A percentile compares a stretch with the other conserved stretches of the same genome.
phyloP scores from a whole-genome alignment of 2,329 filamentous ascomycete species.

The Fonsecaea nubica region DNA sequence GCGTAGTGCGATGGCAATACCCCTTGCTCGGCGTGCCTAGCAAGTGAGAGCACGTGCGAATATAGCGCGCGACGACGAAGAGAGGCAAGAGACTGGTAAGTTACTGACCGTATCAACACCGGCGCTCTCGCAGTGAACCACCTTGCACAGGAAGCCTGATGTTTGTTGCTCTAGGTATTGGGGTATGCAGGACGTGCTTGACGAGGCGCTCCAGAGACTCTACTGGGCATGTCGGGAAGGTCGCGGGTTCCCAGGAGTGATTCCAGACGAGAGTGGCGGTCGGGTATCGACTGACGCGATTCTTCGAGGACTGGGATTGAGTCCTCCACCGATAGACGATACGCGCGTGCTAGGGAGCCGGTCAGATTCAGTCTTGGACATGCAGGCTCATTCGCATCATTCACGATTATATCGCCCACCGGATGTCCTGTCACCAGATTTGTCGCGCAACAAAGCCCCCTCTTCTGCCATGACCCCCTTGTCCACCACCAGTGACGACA shows the following conservation, averaged over 20 bases:
- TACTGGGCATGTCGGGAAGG: conserved; percentile 35
- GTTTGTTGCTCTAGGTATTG: conserved; percentile 26
- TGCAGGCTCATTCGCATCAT: neutral
- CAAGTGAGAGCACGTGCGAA: conserved; percentile 33
- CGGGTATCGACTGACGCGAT: conserved; percentile 35
- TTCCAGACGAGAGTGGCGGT: conserved; percentile 32
- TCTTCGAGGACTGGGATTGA: conserved; percentile 31
- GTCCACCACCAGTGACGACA: conserved; percentile 6
- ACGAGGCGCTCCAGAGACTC: conserved; percentile 34
- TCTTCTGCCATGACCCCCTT: conserved; percentile 16
- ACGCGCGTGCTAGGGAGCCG: conserved; percentile 7
- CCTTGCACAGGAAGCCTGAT: neutral
- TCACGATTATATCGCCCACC: conserved; percentile 27
- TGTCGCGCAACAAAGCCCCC: conserved; percentile 6
- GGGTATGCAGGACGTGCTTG: conserved; percentile 34
- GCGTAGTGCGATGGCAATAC: conserved; percentile 32
- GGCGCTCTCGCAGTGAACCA: neutral
- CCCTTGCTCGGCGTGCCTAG: conserved; percentile 29
- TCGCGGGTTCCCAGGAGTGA: conserved; percentile 31
- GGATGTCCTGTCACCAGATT: conserved; percentile 23
- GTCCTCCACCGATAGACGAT: conserved; percentile 28
- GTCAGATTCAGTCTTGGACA: conserved; percentile 24
- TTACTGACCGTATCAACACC: neutral
- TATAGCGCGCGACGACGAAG: conserved; percentile 34
- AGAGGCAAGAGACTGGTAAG: conserved; percentile 36